Conservation (phyloP, 2,329 filamentous ascomycete genomes). For the Fusarium sp. region DNA sequence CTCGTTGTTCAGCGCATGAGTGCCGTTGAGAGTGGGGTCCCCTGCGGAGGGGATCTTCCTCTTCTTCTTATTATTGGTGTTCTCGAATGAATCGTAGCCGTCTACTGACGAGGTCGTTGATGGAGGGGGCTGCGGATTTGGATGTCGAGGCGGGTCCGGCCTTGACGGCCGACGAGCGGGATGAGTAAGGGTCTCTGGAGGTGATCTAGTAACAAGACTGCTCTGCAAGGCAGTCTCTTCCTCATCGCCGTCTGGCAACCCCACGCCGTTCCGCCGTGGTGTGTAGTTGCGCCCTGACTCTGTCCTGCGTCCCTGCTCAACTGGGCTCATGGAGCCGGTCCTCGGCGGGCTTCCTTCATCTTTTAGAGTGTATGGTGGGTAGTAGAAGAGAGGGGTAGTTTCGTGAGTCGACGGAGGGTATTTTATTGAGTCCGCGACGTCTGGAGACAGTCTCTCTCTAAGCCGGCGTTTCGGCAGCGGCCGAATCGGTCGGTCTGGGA, state of each 20-base stretch:
- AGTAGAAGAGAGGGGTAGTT: constrained; percentile 78
- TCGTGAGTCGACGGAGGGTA: constrained; percentile 83
- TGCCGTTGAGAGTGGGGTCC: constrained; percentile 66
- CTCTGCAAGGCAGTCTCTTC: constrained; percentile 60
- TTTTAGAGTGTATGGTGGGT: constrained; percentile 65
- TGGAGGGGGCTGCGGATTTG: constrained; percentile 67
- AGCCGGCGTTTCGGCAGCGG: constrained; percentile 91
- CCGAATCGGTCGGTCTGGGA: constrained; percentile 91
- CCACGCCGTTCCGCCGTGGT: constrained; percentile 52
- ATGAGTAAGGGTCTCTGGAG: constrained; percentile 59
- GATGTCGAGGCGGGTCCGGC: constrained; percentile 58
- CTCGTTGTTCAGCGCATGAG: constrained; percentile 52
- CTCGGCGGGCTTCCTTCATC: constrained; percentile 53
- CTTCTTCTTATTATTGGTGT: constrained; percentile 99
- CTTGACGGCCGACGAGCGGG: constrained; percentile 57
- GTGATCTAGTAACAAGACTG: constrained; percentile 58
- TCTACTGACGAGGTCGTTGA: constrained; percentile 81
- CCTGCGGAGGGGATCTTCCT: constrained; percentile 94
- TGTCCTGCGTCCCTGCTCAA: constrained; percentile 37
- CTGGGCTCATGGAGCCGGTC: constrained; percentile 33
- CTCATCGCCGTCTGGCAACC: constrained; percentile 71
- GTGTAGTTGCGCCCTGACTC: constrained; percentile 43
- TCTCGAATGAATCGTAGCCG: constrained; percentile 97
- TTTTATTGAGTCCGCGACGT: constrained; percentile 83
- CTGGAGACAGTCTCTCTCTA: constrained; percentile 86